Evolutionary conservation across 805 yeast species (phyloP).

Genomic region (Monosporozyma aquatica): DNA sequence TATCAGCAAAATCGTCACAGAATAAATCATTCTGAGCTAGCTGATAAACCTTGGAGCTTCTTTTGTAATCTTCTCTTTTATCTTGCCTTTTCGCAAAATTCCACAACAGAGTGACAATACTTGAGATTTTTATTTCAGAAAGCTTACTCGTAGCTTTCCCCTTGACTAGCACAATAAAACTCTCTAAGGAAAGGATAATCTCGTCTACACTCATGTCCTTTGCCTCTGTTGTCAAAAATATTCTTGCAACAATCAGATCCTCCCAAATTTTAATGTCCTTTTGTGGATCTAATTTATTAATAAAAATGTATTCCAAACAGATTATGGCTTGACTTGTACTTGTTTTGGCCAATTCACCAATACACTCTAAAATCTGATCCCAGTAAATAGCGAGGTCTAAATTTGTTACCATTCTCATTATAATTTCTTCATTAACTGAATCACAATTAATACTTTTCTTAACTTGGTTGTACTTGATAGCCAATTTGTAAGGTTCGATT

Average conservation of each 20-base stretch:
- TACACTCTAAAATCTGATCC: conserved; percentile 19
- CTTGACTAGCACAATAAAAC: conserved; percentile 24
- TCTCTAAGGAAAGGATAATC: conserved; percentile 15
- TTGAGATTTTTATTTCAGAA: conserved; percentile 25
- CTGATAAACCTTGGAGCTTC: conserved; percentile 23
- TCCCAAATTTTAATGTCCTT: conserved; percentile 24
- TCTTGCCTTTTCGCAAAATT: conserved; percentile 30
- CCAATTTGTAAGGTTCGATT: conserved; percentile 28
- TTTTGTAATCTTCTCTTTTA: conserved; percentile 16
- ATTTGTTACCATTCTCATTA: conserved; percentile 33
- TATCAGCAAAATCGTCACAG: conserved; percentile 24
- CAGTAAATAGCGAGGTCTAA: conserved; percentile 19
- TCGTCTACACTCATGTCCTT: conserved; percentile 17
- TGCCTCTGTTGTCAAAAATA: conserved; percentile 20
- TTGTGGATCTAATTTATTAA: conserved; percentile 25
- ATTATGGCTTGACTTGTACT: conserved; percentile 25
- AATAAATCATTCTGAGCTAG: conserved; percentile 22
- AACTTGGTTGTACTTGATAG: conserved; percentile 15
- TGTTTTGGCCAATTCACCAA: conserved; percentile 22
- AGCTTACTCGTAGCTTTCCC: conserved; percentile 21
- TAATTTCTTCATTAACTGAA: conserved; percentile 21
- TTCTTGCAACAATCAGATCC: conserved; percentile 22
- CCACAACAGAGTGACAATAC: conserved; percentile 34
- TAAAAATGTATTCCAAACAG: conserved; percentile 31
- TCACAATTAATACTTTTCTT: conserved; percentile 5